These are phyloP conservation scores for Periconia digitata DNA, from an alignment of 2,329 filamentous ascomycete species.

Conservation along the genomic window DNA sequence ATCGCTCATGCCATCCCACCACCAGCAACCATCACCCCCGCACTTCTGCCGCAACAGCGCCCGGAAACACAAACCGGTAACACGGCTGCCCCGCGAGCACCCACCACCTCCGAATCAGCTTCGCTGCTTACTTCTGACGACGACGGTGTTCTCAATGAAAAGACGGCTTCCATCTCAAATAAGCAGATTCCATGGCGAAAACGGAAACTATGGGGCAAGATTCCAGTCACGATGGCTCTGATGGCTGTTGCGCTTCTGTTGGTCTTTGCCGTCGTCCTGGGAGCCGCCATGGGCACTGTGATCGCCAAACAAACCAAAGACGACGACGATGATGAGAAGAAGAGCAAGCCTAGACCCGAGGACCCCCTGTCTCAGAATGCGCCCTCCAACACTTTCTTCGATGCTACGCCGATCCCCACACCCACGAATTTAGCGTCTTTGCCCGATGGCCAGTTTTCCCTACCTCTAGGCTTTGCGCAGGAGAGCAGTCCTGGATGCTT, in stretches of 20 bases:
- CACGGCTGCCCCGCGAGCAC: constrained; percentile 21
- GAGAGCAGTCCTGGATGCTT: constrained; percentile 55
- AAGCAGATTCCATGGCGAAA: constrained; percentile 41
- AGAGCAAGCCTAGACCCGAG: constrained; percentile 18
- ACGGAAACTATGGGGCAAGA: constrained; percentile 49
- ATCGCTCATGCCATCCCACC: constrained; percentile 15
- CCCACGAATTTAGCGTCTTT: constrained; percentile 49
- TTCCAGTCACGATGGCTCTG: constrained; percentile 56
- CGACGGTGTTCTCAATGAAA: constrained; percentile 31
- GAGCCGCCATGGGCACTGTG: constrained; percentile 57
- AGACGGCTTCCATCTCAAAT: constrained; percentile 26
- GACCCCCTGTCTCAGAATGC: constrained; percentile 31
- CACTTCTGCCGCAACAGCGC: constrained; percentile 31
- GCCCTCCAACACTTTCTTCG: constrained; percentile 50
- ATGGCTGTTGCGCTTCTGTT: constrained; percentile 51
- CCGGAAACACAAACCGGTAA: constrained; percentile 36
- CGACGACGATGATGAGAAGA: constrained; percentile 15
- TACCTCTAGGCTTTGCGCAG: constrained; percentile 51
- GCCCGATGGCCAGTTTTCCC: constrained; percentile 52
- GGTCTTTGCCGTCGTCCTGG: constrained; percentile 50
- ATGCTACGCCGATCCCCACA: constrained; percentile 54
- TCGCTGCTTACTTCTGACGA: constrained; percentile 18
- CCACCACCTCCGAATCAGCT: constrained; percentile 30
- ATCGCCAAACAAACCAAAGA: constrained; percentile 45
- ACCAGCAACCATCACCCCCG: constrained; percentile 22